Percentiles rank a stretch among this genome's conserved stretches.
phyloP scores from a whole-genome alignment of 495 filamentous ascomycete species.

The Penicillium antarcticum region DNA sequence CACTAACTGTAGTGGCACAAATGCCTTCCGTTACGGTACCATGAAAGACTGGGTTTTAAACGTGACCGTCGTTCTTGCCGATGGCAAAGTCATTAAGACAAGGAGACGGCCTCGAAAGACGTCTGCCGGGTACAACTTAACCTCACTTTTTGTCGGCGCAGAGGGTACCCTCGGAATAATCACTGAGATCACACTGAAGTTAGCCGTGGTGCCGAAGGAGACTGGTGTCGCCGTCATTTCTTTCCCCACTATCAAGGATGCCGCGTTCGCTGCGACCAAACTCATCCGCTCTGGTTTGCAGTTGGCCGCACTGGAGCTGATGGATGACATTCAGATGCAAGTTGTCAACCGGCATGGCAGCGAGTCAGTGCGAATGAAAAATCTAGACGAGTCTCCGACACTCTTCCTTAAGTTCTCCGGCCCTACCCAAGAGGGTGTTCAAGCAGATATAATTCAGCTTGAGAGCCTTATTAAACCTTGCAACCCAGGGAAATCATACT shows the following conservation, averaged over 20 bases:
- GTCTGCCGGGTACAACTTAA: slow-evolving; percentile 84
- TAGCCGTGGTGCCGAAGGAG: slow-evolving; percentile 72
- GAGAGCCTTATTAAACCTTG: slow-evolving; percentile 60
- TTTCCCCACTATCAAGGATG: slow-evolving; percentile 73
- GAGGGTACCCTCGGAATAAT: slow-evolving; percentile 90
- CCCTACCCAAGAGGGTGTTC: slow-evolving; percentile 77
- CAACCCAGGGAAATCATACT: slow-evolving; percentile 59
- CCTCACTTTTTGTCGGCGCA: slow-evolving; percentile 78
- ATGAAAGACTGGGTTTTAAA: slow-evolving; percentile 96
- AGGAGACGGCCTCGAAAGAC: slow-evolving; percentile 60
- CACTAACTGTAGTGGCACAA: slow-evolving; percentile 90
- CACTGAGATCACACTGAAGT: slow-evolving; percentile 83
- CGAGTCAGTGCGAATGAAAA: slow-evolving; percentile 61
- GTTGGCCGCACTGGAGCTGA: slow-evolving; percentile 73
- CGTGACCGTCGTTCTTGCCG: slow-evolving; percentile 87
- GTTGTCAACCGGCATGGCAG: slow-evolving; percentile 81
- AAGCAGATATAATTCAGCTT: too few relatives aligned
- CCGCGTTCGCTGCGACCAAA: slow-evolving; percentile 75
- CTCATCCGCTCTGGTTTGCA: slow-evolving; percentile 76
- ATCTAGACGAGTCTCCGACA: slow-evolving; percentile 62
- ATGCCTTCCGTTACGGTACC: slow-evolving; percentile 89
- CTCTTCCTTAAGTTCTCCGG: slow-evolving; percentile 95
- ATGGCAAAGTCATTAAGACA: slow-evolving; percentile 90
- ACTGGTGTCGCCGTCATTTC: slow-evolving; percentile 79
- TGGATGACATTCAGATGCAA: slow-evolving; percentile 93